Percentiles rank a stretch among this genome's conserved stretches.
These are phyloP conservation scores for Coniophora puteana DNA, from an alignment of 1,284 basidiomycete species.

Conservation along the genomic window DNA sequence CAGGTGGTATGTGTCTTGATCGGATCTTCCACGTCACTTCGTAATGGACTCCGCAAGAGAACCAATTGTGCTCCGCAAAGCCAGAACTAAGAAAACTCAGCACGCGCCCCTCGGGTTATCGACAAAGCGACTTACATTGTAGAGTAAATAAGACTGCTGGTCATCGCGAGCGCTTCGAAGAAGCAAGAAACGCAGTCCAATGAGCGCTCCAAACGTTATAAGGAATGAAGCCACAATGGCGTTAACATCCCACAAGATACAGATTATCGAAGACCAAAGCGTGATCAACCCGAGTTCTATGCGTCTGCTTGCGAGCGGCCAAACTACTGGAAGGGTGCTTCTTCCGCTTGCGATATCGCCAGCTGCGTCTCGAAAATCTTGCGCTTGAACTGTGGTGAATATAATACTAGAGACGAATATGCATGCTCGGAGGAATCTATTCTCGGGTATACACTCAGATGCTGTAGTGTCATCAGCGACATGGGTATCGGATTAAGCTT, in stretches of 20 bases:
- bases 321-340: conserved; percentile 36
- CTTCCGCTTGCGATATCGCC: conserved; percentile 36
- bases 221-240: conserved; percentile 8
- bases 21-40: no score
- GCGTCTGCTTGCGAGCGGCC: conserved; percentile 23
- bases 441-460: conserved; percentile 13
- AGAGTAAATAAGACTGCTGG: conserved; percentile 14
- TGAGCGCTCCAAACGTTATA: conserved; percentile 12
- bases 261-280: conserved; percentile 16
- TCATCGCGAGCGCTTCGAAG: conserved; percentile 11
- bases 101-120: no score
- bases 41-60: no score
- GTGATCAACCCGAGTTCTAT: conserved; percentile 15
- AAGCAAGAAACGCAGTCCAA: conserved; percentile 15
- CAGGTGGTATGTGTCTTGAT: no score
- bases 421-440: conserved; percentile 15
- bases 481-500: not conserved
- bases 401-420: conserved; percentile 27
- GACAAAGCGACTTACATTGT: conserved; percentile 22
- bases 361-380: conserved; percentile 39
- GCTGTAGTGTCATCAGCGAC: not conserved
- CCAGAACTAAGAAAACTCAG: no score
- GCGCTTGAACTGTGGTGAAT: conserved; percentile 34
- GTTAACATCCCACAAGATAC: conserved; percentile 14
- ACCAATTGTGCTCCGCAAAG: no score